Evolutionary conservation across 2,329 filamentous ascomycete genomes (phyloP).

Genomic region (Fusarium sp.): DNA sequence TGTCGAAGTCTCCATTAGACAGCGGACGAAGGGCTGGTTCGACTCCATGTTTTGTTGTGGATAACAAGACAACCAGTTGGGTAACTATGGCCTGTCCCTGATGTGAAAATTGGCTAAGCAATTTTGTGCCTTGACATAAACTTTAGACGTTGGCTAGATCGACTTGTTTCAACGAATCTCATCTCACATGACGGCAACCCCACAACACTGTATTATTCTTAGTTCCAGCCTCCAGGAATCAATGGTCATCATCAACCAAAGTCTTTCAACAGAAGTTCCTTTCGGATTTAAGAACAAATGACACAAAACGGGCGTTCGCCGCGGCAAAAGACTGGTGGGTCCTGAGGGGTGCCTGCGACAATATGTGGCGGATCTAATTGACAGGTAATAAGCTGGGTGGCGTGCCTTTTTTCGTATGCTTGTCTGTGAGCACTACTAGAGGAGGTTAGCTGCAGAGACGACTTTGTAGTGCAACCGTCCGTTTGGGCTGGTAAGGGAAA

Average conservation of each 20-base stretch:
- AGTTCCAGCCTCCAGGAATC: not conserved
- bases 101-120: not conserved
- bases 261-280: constrained; percentile 29
- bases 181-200: constrained; percentile 20
- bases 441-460: constrained; percentile 14
- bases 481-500: constrained; percentile 25
- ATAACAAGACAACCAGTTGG: not conserved
- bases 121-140: not conserved
- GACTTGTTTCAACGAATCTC: constrained; percentile 15
- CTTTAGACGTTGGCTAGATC: not conserved
- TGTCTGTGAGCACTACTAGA: constrained; percentile 17
- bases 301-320: constrained; percentile 45
- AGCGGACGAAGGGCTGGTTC: not conserved
- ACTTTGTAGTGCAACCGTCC: constrained; percentile 6
- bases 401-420: constrained; percentile 27
- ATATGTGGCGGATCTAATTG: constrained; percentile 38
- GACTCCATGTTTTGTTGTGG: not conserved
- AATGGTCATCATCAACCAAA: constrained; percentile 9
- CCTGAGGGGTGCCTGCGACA: constrained; percentile 27
- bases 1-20: not conserved
- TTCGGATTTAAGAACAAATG: constrained; percentile 23
- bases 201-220: constrained; percentile 1
- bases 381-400: constrained; percentile 38
- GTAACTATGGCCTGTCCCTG: constrained; percentile 2
- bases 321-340: constrained; percentile 40